Percentiles rank a stretch among this genome's conserved stretches.
Evolutionary conservation across 2,329 filamentous ascomycete genomes (phyloP).

Genomic region (Penicillium sp.): DNA sequence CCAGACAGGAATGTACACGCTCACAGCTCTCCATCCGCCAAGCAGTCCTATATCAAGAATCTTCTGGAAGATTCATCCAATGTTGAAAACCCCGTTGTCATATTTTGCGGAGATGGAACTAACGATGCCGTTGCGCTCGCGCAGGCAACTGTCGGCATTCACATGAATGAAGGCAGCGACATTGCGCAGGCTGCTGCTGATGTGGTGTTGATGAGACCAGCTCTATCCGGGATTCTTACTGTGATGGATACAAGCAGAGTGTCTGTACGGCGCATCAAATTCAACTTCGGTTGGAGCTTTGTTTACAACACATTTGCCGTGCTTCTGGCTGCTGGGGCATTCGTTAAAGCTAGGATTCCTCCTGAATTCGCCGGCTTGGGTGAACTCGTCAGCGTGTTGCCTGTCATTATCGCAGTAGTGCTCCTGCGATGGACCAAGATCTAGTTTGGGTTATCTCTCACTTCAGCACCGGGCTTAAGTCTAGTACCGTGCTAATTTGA

Average conservation of each 20-base stretch:
- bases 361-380: neutral
- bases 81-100: constrained; percentile 44
- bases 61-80: constrained; percentile 23
- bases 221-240: constrained; percentile 57
- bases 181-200: constrained; percentile 68
- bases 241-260: constrained; percentile 55
- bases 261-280: constrained; percentile 40
- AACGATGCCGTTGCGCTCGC: constrained; percentile 75
- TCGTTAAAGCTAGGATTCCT: neutral
- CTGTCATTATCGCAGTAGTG: neutral
- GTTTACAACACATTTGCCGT: neutral
- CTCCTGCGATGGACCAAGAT: neutral
- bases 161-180: constrained; percentile 64
- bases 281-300: neutral
- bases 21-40: constrained; percentile 54
- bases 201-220: constrained; percentile 63
- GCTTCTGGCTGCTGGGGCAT: neutral
- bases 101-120: constrained; percentile 76
- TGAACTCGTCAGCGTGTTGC: neutral
- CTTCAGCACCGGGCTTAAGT: no score
- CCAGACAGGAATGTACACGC: constrained; percentile 41
- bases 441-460: neutral
- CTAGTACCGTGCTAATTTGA: no score
- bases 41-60: constrained; percentile 52
- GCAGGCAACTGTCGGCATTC: constrained; percentile 68